Evolutionary conservation across 306 rosid genomes (phyloP).

Genomic region (peach (Prunus persica)): DNA sequence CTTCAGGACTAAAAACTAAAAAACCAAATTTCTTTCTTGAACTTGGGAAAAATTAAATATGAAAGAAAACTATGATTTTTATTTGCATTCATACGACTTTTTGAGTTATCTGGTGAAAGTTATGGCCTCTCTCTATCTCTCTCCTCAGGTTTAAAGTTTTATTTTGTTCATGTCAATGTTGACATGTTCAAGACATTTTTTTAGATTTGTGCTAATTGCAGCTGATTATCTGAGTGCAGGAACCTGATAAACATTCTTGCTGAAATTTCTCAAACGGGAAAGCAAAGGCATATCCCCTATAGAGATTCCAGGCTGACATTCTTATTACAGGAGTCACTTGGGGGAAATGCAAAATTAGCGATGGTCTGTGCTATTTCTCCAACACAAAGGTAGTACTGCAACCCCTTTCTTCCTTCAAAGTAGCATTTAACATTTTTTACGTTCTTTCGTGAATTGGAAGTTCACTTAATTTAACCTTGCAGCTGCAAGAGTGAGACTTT

Average conservation of each 20-base stretch:
- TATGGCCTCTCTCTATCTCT: too few species aligned
- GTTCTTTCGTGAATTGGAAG: conserved; percentile 16
- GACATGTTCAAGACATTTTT: not conserved
- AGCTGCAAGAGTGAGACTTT: conserved; percentile 96
- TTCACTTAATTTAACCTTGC: conserved; percentile 36
- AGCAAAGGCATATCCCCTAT: conserved; percentile 95
- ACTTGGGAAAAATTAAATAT: not conserved
- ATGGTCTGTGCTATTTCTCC: conserved; percentile 99
- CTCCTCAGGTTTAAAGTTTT: not conserved
- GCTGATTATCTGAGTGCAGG: conserved; percentile 53
- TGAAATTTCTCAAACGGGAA: conserved; percentile 97
- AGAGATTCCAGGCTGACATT: conserved; percentile 97
- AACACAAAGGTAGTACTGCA: conserved; percentile 63
- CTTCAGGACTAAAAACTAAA: too few species aligned
- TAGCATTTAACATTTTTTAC: conserved; percentile 8
- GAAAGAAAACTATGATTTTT: not conserved
- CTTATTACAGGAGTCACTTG: conserved; percentile 95
- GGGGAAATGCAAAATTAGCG: conserved; percentile 98
- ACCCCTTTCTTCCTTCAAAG: conserved; percentile 12
- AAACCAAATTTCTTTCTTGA: too few species aligned
- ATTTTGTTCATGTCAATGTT: not conserved
- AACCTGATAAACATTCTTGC: conserved; percentile 98
- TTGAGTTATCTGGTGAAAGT: not conserved
- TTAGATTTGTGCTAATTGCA: conserved; percentile 12
- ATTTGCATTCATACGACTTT: not conserved